Evolutionary conservation across 768 basidiomycete species (phyloP).

Genomic region (Hypholoma sublateritium): DNA sequence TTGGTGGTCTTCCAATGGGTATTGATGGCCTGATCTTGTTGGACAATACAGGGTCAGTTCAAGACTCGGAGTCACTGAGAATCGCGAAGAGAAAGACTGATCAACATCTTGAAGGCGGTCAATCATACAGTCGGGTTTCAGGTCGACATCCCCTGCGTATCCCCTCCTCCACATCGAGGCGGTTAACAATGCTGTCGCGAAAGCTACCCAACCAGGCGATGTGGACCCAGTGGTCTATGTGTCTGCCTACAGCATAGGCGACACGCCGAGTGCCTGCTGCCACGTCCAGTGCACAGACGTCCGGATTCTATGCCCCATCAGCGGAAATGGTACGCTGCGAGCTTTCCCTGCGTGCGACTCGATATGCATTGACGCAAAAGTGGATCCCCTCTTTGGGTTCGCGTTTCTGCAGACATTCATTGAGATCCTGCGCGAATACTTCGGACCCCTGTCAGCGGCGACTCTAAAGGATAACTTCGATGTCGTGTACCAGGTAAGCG

Average conservation of each 20-base stretch:
- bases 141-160: constrained; percentile 72
- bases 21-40: constrained; percentile 83
- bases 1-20: constrained; percentile 44
- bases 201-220: constrained; percentile 48
- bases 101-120: constrained; percentile 48
- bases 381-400: constrained; percentile 88
- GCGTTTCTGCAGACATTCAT: constrained; percentile 85
- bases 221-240: constrained; percentile 80
- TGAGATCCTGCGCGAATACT: constrained; percentile 82
- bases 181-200: constrained; percentile 69
- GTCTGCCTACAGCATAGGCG: constrained; percentile 41
- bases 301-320: constrained; percentile 76
- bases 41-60: constrained; percentile 68
- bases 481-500: constrained; percentile 84
- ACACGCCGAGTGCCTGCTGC: constrained; percentile 74
- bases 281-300: constrained; percentile 78
- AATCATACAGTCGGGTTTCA: constrained; percentile 90
- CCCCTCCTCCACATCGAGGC: constrained; percentile 87
- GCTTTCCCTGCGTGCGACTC: neutral
- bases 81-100: constrained; percentile 16
- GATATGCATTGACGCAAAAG: constrained; percentile 38
- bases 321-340: constrained; percentile 72
- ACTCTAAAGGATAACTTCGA: constrained; percentile 92
- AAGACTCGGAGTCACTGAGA: neutral
- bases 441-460: constrained; percentile 79